Base-by-base conservation (phyloP, 352 stramenopile species). In the Globisporangium yorkense region DNA sequence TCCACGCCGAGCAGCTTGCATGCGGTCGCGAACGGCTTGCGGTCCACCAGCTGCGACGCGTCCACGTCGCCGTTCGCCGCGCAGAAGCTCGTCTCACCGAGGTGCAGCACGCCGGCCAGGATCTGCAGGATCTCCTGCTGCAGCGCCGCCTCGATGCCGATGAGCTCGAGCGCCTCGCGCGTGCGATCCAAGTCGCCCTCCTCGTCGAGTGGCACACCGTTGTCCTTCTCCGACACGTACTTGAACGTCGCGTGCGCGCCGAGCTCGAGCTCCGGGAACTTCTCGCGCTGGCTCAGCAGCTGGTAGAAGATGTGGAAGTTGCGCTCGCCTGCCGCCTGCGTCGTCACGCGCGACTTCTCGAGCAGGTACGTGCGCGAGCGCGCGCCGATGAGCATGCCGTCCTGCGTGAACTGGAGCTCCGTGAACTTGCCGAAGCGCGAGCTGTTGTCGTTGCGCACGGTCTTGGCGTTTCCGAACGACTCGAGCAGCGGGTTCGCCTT, bases 291-390 rank as follows among this genome's bases (percentile, higher is more conserved):
- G 21, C 80, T 75, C 54, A 89, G 74, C 40, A 98, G 84, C 70
- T 98, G 87, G 66, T 98, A 98, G 66, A 98, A 98, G 59, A 98
- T 90, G 66, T 98, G 94, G 66, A 98, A 98, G 63, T 96, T 98
- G 33, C 93, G 74, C 71, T 98, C 94, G 46, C 92, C 77, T 7
- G 82, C 58, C 0, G 84, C 78, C 57, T 97, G 91, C 29, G 81
- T 88, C 39, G 80, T 89, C 33, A 97, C 88, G 31, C 92, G 87
- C 59, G 86, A 96, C 64, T 98, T 98, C 62, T 98, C 92, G 8
- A 98, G 68, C 39, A 98, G 64, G 68, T 97, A 98, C 45, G 84
- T 97, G 47, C 87, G 72, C 40, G 91, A 92, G 12, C 83, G 73
- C 15, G 85, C 87, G 35, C 88, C 87, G 33, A 93, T 81, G 49